Evolutionary conservation across 192 early-diverging fungal species (phyloP).

Genomic region (Lunasporangiospora selenospora): DNA sequence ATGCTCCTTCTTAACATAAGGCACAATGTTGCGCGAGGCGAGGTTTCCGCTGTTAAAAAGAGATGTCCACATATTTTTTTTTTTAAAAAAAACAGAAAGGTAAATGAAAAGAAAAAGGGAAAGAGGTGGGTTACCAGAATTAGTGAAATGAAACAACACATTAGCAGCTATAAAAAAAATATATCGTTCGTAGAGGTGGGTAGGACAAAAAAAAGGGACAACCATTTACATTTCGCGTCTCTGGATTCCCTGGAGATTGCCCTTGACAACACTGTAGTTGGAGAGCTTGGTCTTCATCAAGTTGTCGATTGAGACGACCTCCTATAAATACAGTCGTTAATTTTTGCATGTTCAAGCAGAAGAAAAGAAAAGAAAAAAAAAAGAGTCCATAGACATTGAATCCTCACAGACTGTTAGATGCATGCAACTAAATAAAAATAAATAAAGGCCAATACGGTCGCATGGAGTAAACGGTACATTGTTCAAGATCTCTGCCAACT

Average conservation of each 20-base stretch:
- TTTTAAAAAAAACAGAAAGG: background rate
- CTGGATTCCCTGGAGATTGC: conserved; percentile 79
- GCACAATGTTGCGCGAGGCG: conserved; percentile 84
- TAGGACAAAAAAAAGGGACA: background rate
- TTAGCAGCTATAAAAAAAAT: conserved; percentile 2
- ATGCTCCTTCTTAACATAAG: conserved; percentile 91
- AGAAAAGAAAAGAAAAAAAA: too few species aligned
- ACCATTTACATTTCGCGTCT: conserved; percentile 78
- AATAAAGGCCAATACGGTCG: too few species aligned
- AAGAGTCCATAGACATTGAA: too few species aligned
- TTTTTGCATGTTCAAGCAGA: too few species aligned
- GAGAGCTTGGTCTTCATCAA: conserved; percentile 92
- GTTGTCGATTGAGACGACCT: conserved; percentile 86
- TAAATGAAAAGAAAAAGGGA: background rate
- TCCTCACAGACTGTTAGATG: too few species aligned
- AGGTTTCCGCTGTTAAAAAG: conserved; percentile 77
- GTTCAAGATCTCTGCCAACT: conserved; percentile 79
- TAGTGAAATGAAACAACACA: background rate
- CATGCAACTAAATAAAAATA: too few species aligned
- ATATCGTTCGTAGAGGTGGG: background rate
- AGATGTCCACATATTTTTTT: too few species aligned
- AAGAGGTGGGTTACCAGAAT: background rate
- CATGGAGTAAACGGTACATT: conserved; percentile 59
- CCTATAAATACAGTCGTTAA: too few species aligned
- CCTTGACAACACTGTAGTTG: conserved; percentile 85